Percentiles rank a stretch among this genome's conserved stretches.
phyloP scores from a whole-genome alignment of 768 basidiomycete species.

The Symmetrospora coprosmae region DNA sequence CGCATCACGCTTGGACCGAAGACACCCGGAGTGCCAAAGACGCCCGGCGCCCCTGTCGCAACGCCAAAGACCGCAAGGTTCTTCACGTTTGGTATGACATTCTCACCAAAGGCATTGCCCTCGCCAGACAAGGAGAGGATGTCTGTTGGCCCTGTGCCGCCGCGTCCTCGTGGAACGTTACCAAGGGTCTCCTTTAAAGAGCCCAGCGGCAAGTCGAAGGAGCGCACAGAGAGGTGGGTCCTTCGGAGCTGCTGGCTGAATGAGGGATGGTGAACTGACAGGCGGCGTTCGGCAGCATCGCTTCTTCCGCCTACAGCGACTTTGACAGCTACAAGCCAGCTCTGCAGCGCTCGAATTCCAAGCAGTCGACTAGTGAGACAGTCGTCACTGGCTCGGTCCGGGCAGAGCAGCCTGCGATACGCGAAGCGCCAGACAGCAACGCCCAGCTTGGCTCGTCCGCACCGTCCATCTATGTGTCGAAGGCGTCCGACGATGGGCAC shows the following conservation, averaged over 20 bases:
- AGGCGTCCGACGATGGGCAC: too few relatives aligned
- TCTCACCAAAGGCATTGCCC: not conserved
- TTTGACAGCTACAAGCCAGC: conserved; percentile 10
- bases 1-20: not conserved
- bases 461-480: too few relatives aligned
- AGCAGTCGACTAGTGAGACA: not conserved
- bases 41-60: not conserved
- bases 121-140: too few relatives aligned
- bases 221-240: not conserved
- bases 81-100: not conserved
- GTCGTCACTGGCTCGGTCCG: conserved; percentile 1
- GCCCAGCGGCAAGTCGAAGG: too few relatives aligned
- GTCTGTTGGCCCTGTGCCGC: not conserved
- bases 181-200: too few relatives aligned
- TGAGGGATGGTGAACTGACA: too few relatives aligned
- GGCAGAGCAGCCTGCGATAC: not conserved
- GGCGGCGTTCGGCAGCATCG: conserved; percentile 1
- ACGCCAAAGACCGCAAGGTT: not conserved
- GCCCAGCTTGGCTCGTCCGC: too few relatives aligned
- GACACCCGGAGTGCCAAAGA: not conserved
- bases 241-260: too few relatives aligned
- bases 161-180: too few relatives aligned
- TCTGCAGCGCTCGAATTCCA: not conserved
- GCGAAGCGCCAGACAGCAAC: too few relatives aligned
- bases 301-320: conserved; percentile 2